Evolutionary conservation across 2,329 filamentous ascomycete genomes (phyloP), one percentile per base, ranked within the genome.

Genomic region (Diaporthe citriasiana): DNA sequence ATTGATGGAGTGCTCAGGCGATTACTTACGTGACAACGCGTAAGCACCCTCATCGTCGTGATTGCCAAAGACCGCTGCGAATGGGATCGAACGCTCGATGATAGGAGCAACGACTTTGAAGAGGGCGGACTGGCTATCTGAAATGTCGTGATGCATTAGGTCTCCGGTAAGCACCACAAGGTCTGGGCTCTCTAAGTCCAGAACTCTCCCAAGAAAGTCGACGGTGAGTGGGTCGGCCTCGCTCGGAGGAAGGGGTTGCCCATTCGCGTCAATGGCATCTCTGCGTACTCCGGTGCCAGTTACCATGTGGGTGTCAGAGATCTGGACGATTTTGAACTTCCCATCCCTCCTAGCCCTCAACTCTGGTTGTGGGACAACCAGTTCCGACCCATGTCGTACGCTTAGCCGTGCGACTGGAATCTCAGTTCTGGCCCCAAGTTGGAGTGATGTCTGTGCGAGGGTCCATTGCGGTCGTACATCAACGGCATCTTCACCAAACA

Each of bases 261-360:
- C 81, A 77, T 83, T 35, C 47, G 78, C 81, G 80, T 82, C 81
- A 70, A 81, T 77, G 65, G 80, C 79, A 76, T 82, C 80, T 73
- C 75, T 78, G 75, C 80, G 81, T 57, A 77, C 74, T 25, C 80
- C 80, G 30, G 78, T 72, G 55, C 79, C 80, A 74, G 79, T 80
- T 8, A 79, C 79, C 80, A 81, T 80, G 74, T 81, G 79, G 42
- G 78, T 80, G 72, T 82, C 79, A 22, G 92, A 90, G 56, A 93
- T 84, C 80, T 94, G 92, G 83, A 94, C 88, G 76, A 94, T 93
- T 83, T 93, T 94, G 83, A 94, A 94, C 76, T 89, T 92, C 55
- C 92, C 92, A 80, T 93, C 89, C 76, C 92, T 91, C 57, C 88
- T 86, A 76, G 93, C 90, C 74, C 90, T 88, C n/a, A 85, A 77